These are phyloP conservation scores for Scutellaria galericulata DNA, from an alignment of 257 asterid genomes.

Conservation along the genomic window DNA sequence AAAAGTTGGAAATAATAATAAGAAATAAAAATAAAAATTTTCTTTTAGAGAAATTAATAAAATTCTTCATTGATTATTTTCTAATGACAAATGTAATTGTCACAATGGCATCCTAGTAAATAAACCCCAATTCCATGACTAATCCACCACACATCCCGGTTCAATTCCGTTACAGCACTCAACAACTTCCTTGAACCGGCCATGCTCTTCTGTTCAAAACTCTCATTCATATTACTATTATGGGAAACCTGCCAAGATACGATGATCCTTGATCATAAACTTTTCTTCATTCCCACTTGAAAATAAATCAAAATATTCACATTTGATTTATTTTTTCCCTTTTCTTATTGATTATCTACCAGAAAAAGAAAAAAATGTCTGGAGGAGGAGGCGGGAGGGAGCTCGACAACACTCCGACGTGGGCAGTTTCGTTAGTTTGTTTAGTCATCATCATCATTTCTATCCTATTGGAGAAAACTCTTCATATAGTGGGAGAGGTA, in stretches of 20 bases:
- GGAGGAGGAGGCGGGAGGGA: constrained; percentile 55
- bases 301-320: constrained; percentile 22
- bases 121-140: constrained; percentile 23
- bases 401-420: constrained; percentile 73
- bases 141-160: constrained; percentile 35
- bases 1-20: too few species aligned
- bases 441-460: constrained; percentile 67
- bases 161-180: constrained; percentile 38
- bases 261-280: not conserved
- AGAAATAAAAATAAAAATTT: too few species aligned
- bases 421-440: constrained; percentile 80
- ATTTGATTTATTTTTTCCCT: not conserved
- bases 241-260: constrained; percentile 31
- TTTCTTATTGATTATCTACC: constrained; percentile 15
- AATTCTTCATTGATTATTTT: constrained; percentile 28
- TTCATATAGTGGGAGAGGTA: constrained; percentile 64
- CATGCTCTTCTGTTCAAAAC: constrained; percentile 39
- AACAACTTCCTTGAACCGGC: constrained; percentile 47
- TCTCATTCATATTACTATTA: constrained; percentile 27
- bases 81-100: constrained; percentile 24
- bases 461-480: constrained; percentile 61
- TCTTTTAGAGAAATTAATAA: too few species aligned
- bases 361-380: constrained; percentile 32
- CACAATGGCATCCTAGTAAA: constrained; percentile 35
- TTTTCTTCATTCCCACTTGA: constrained; percentile 32